These are phyloP conservation scores for Neofusicoccum cordaticola DNA, from an alignment of 2,329 filamentous ascomycete species.

Conservation along the genomic window DNA sequence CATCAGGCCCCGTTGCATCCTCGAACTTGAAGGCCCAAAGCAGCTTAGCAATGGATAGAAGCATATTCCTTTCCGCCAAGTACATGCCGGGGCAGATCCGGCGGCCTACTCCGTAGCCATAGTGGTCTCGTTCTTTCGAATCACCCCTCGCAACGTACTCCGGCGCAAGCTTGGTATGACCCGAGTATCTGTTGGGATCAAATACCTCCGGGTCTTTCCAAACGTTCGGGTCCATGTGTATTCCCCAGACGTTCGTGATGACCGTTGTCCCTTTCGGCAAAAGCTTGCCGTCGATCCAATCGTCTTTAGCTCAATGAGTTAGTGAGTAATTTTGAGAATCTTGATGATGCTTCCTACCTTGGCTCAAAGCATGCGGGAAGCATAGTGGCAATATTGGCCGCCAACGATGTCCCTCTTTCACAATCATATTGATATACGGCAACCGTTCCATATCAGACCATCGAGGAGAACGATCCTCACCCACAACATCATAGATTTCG, in stretches of 20 bases:
- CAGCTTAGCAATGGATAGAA: constrained; percentile 22
- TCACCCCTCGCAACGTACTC: neutral
- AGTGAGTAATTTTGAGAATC: neutral
- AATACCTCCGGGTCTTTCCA: constrained; percentile 23
- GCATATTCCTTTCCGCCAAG: constrained; percentile 51
- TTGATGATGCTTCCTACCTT: constrained; percentile 20
- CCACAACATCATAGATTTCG: neutral
- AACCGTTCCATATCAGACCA: constrained; percentile 3
- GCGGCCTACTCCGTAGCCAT: constrained; percentile 50
- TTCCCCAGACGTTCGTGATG: constrained; percentile 38
- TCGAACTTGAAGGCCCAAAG: constrained; percentile 20
- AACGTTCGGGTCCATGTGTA: constrained; percentile 31
- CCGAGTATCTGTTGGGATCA: constrained; percentile 7
- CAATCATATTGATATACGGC: constrained; percentile 16
- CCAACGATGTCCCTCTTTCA: constrained; percentile 37
- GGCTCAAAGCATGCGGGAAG: constrained; percentile 43
- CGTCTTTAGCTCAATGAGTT: constrained; percentile 26
- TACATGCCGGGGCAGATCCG: constrained; percentile 55
- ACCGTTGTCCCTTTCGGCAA: constrained; percentile 42
- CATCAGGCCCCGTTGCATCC: neutral
- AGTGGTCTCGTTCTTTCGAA: constrained; percentile 44
- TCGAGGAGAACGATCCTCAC: neutral
- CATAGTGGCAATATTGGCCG: constrained; percentile 27
- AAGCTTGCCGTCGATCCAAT: constrained; percentile 39
- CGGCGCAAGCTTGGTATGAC: neutral